Evolutionary conservation across 2,329 filamentous ascomycete species (phyloP).

Genomic region (Monosporascus sp.): DNA sequence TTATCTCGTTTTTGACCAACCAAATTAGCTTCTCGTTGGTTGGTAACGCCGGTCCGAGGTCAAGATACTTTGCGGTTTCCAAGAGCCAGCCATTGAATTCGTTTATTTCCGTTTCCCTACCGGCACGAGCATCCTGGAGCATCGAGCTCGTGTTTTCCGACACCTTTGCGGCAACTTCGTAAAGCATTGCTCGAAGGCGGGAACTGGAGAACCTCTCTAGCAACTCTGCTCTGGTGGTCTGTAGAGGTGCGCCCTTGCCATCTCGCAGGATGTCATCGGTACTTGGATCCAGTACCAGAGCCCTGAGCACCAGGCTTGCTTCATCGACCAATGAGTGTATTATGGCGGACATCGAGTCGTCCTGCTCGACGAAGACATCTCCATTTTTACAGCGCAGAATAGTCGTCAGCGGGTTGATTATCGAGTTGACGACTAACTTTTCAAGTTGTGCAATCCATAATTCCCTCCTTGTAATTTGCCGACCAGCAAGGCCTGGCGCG

Average conservation of each 20-base stretch:
- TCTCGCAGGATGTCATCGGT: constrained; percentile 32
- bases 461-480: constrained; percentile 33
- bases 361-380: constrained; percentile 58
- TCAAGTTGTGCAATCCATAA: constrained; percentile 67
- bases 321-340: constrained; percentile 70
- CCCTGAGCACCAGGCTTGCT: constrained; percentile 65
- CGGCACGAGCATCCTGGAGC: constrained; percentile 52
- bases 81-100: constrained; percentile 58
- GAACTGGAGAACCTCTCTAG: constrained; percentile 39
- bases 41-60: constrained; percentile 27
- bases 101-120: constrained; percentile 48
- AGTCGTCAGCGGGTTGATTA: constrained; percentile 82
- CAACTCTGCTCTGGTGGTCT: constrained; percentile 35
- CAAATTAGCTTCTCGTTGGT: constrained; percentile 37
- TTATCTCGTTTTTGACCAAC: constrained; percentile 34
- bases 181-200: constrained; percentile 40
- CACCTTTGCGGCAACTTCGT: constrained; percentile 43
- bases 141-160: constrained; percentile 55
- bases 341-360: constrained; percentile 45
- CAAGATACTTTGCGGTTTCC: constrained; percentile 38
- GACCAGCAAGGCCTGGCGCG: constrained; percentile 39
- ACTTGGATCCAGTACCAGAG: constrained; percentile 57
- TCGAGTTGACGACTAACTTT: constrained; percentile 74
- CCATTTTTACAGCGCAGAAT: constrained; percentile 75
- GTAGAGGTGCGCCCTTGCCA: constrained; percentile 11